Conservation (phyloP, 2,329 filamentous ascomycete genomes). For the Ceratocystis colombiana region DNA sequence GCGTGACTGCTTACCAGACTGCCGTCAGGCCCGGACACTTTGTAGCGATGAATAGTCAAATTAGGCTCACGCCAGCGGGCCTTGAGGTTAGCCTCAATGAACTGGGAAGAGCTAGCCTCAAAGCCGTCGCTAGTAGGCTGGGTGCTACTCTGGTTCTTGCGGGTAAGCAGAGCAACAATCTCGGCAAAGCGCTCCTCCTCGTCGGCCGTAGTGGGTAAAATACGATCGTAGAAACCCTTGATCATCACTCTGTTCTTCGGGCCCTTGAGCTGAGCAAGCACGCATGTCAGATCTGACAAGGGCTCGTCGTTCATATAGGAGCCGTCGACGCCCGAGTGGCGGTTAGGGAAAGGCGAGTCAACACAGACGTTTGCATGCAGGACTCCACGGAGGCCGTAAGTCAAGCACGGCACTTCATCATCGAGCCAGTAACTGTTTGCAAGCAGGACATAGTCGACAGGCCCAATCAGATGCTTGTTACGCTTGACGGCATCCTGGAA, state of each 20-base stretch:
- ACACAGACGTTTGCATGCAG: slow-evolving; percentile 87
- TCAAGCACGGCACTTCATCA: slow-evolving; percentile 88
- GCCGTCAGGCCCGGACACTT: slow-evolving; percentile 82
- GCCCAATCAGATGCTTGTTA: slow-evolving; percentile 75
- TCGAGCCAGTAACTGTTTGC: slow-evolving; percentile 99
- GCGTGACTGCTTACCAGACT: slow-evolving; percentile 86
- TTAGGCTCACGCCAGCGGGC: slow-evolving; percentile 92
- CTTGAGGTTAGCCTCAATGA: slow-evolving; percentile 73
- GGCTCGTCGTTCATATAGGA: slow-evolving; percentile 84
- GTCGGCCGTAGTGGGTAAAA: slow-evolving; percentile 61
- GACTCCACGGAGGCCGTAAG: slow-evolving; percentile 86
- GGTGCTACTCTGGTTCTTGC: slow-evolving; percentile 33
- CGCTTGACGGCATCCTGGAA: slow-evolving; percentile 73
- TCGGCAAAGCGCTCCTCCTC: slow-evolving; percentile 76
- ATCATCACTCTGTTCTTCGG: slow-evolving; percentile 71
- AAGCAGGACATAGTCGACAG: slow-evolving; percentile 86
- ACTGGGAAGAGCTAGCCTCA: slow-evolving; percentile 5
- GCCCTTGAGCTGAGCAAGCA: slow-evolving; percentile 74
- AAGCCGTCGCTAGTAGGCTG: not conserved
- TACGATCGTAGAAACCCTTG: slow-evolving; percentile 78
- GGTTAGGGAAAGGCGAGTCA: slow-evolving; percentile 73
- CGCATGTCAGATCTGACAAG: slow-evolving; percentile 75
- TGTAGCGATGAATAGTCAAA: slow-evolving; percentile 84
- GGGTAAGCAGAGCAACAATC: slow-evolving; percentile 66
- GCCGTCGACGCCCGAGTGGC: slow-evolving; percentile 95